Percentiles rank a stretch among this genome's conserved stretches.
Evolutionary conservation across 257 asterid species (phyloP).

Genomic region (Gynochthodes officinalis): DNA sequence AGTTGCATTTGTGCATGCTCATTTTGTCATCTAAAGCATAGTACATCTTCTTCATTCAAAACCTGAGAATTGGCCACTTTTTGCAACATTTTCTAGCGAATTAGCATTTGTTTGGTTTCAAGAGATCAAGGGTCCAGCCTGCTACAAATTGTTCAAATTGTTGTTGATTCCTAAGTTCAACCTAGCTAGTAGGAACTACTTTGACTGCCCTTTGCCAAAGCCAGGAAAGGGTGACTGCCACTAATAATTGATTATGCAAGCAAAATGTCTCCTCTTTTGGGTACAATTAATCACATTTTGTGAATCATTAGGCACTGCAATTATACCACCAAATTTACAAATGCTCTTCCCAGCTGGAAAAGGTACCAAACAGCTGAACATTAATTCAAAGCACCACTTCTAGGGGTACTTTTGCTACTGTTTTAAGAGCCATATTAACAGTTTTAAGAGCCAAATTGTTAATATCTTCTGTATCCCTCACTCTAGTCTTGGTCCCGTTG

Average conservation of each 20-base stretch:
- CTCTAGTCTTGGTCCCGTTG: neutral
- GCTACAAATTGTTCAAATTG: too few relatives aligned
- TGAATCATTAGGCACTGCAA: neutral
- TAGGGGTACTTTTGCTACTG: neutral
- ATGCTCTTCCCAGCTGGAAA: neutral
- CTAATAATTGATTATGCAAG: neutral
- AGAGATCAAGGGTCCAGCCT: too few relatives aligned
- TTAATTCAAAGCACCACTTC: too few relatives aligned
- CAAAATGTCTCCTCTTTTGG: conserved; percentile 7
- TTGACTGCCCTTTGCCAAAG: neutral
- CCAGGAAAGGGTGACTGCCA: neutral
- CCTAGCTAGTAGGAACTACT: too few relatives aligned
- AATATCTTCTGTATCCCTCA: too few relatives aligned
- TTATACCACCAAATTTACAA: neutral
- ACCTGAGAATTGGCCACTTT: neutral
- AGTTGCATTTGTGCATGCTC: neutral
- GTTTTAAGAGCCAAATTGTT: neutral
- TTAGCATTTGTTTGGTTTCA: too few relatives aligned
- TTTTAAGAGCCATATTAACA: too few relatives aligned
- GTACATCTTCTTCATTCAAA: neutral
- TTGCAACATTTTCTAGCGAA: too few relatives aligned
- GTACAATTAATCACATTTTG: neutral
- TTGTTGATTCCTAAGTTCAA: too few relatives aligned
- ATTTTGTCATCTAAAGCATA: neutral
- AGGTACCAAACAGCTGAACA: too few relatives aligned